Evolutionary conservation across 2,329 filamentous ascomycete genomes (phyloP), one percentile per base, ranked within the genome.

Genomic region (Beauveria sp.): DNA sequence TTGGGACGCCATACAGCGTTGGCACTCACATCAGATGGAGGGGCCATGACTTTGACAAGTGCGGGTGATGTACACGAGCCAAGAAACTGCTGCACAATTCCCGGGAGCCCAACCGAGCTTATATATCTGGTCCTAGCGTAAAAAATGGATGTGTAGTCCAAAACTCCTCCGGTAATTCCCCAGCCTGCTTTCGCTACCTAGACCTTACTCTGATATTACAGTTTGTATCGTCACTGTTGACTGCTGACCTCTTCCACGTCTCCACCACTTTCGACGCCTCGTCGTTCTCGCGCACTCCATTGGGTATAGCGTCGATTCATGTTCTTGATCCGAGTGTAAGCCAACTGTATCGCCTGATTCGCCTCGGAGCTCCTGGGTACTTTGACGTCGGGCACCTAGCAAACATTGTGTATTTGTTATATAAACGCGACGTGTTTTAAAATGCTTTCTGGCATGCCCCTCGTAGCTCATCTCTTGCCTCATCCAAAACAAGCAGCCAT

Each of bases 1-100:
- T 70, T 69, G 1, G 72, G 71, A 5, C 62, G 66, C 71, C 70
- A 72, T 5, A 43, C 28, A 2, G 53, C 22, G 48, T 22, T 22
- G 48, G 30, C 8, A 16, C 16, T 20, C 16, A 26, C 22, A 26
- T 24, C 24, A 44, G 43, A 34, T n/a, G 12, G 37, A 46, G 47
- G 28, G 18, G 46, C 20, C 52, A 51, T 52, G 3, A 2, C 26
- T 30, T 30, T 18, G 7, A 26, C 22, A 51, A 9, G 18, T 28
- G 24, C 10, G 46, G 22, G 24, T 20, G 18, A 3, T 28, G 26
- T 46, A 20, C 1, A 2, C 16, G 41, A 18, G 22, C 14, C 41
- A n/a, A 46, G 18, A 44, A 22, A n/a, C 16, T 46, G 53, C 41
- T 47, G 28, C 24, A 7, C 55, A 40, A 8, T 12, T 5, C 44